Percentiles rank a stretch among this genome's conserved stretches.
Evolutionary conservation across 2,329 filamentous ascomycete genomes (phyloP).

Genomic region (Alternaria triticina): DNA sequence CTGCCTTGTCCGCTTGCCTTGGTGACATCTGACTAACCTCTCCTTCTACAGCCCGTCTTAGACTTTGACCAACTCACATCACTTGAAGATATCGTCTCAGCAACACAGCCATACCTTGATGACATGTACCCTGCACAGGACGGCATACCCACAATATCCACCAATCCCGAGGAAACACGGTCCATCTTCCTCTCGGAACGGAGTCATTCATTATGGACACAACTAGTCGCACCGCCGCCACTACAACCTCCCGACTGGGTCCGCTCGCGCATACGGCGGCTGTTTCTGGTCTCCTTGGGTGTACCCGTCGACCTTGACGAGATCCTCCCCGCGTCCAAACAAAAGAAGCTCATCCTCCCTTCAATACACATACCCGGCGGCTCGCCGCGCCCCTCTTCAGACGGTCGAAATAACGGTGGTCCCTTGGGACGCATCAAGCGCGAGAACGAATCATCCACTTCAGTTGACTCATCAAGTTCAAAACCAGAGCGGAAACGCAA

Average conservation of each 20-base stretch:
- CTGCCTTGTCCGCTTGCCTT: conserved; percentile 37
- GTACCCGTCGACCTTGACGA: conserved; percentile 97
- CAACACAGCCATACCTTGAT: conserved; percentile 71
- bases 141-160: conserved; percentile 53
- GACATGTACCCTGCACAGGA: conserved; percentile 59
- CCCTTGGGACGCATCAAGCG: conserved; percentile 48
- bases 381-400: conserved; percentile 47
- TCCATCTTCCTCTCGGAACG: conserved; percentile 74
- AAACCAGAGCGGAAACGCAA: conserved; percentile 54
- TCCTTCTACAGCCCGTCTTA: conserved; percentile 64
- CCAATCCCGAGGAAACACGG: conserved; percentile 31
- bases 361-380: conserved; percentile 64
- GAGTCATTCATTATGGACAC: conserved; percentile 91
- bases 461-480: conserved; percentile 46
- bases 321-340: conserved; percentile 94
- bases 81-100: conserved; percentile 64
- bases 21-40: conserved; percentile 42
- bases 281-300: conserved; percentile 94
- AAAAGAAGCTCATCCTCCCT: conserved; percentile 94
- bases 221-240: conserved; percentile 91
- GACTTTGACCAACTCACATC: conserved; percentile 68
- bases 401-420: conserved; percentile 41
- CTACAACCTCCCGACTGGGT: conserved; percentile 98
- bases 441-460: conserved; percentile 48
- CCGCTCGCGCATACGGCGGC: conserved; percentile 87